Evolutionary conservation across 1,139 yeast genomes (phyloP).

Genomic region (Hansenula anomala): DNA sequence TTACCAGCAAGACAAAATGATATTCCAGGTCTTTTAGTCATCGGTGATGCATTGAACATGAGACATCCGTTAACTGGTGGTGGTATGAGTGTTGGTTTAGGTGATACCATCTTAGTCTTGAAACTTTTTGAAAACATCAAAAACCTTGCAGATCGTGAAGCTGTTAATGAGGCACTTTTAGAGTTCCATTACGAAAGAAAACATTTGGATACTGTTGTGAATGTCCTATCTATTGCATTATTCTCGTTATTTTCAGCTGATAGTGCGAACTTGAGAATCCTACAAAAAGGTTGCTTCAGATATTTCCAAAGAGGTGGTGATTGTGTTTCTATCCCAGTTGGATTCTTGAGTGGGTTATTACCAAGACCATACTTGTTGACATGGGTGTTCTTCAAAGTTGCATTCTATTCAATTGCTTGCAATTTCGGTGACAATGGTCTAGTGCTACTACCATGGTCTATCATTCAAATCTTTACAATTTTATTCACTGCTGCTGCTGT

Average conservation of each 20-base stretch:
- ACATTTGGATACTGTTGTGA: slow-evolving; percentile 74
- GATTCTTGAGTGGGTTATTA: slow-evolving; percentile 74
- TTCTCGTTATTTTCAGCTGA: slow-evolving; percentile 91
- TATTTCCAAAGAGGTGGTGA: slow-evolving; percentile 85
- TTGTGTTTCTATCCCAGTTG: slow-evolving; percentile 74
- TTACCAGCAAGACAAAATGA: slow-evolving; percentile 67
- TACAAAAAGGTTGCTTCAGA: slow-evolving; percentile 85
- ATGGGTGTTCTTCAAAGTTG: slow-evolving; percentile 86
- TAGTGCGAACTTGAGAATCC: slow-evolving; percentile 51
- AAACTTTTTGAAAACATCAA: slow-evolving; percentile 53
- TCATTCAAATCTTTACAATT: slow-evolving; percentile 65
- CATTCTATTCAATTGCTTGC: slow-evolving; percentile 72
- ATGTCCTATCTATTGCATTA: slow-evolving; percentile 86
- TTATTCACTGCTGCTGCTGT: slow-evolving; percentile 72
- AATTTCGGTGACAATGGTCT: slow-evolving; percentile 66
- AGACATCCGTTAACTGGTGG: slow-evolving; percentile 99
- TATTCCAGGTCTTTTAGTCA: slow-evolving; percentile 71
- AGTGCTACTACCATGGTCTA: slow-evolving; percentile 65
- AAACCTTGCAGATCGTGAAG: slow-evolving; percentile 53
- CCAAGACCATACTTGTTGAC: slow-evolving; percentile 74
- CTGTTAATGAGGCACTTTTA: slow-evolving; percentile 48
- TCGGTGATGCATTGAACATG: slow-evolving; percentile 96
- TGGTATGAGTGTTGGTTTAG: slow-evolving; percentile 97
- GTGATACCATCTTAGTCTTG: slow-evolving; percentile 72
- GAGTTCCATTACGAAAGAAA: slow-evolving; percentile 78